phyloP scores from a whole-genome alignment of 2,329 filamentous ascomycete genomes.

The Raffaelea albimanens region DNA sequence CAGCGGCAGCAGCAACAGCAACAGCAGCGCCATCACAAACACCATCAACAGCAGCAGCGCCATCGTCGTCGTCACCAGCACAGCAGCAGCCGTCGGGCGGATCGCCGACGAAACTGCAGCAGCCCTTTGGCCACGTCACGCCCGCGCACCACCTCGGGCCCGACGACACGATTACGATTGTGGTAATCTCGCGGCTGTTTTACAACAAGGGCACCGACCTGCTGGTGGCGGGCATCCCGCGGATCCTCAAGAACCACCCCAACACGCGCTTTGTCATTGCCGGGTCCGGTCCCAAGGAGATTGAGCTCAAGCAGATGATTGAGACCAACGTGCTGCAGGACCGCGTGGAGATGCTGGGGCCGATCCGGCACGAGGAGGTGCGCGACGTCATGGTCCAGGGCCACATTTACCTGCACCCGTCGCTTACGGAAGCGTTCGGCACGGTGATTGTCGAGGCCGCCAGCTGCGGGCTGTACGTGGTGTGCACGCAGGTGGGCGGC shows the following conservation, averaged over 20 bases:
- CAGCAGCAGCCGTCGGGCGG: not conserved
- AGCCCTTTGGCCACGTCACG: slow-evolving; percentile 27
- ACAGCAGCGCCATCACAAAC: slow-evolving; percentile 1
- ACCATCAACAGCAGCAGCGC: not conserved
- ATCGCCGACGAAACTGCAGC: slow-evolving; percentile 11
- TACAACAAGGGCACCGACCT: slow-evolving; percentile 98
- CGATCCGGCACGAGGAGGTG: slow-evolving; percentile 91
- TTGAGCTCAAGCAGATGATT: slow-evolving; percentile 96
- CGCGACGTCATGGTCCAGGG: slow-evolving; percentile 95
- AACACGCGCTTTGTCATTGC: slow-evolving; percentile 97
- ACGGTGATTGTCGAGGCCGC: slow-evolving; percentile 97
- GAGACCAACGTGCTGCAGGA: slow-evolving; percentile 92
- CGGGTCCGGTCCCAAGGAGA: slow-evolving; percentile 90
- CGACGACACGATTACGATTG: slow-evolving; percentile 84
- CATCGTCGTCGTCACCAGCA: not conserved
- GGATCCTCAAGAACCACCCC: slow-evolving; percentile 78
- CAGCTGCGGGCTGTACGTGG: slow-evolving; percentile 90
- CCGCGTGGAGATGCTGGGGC: slow-evolving; percentile 82
- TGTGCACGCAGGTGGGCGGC: slow-evolving; percentile 91
- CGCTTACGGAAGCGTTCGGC: slow-evolving; percentile 91
- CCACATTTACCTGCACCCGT: slow-evolving; percentile 93
- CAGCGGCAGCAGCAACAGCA: slow-evolving; percentile 9
- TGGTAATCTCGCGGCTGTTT: slow-evolving; percentile 93
- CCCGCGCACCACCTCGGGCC: slow-evolving; percentile 65
- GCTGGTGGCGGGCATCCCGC: slow-evolving; percentile 89